Evolutionary conservation across 169 alveolate species (phyloP), one percentile per base, ranked within the genome.

Genomic region (Plasmodium yoelii): DNA sequence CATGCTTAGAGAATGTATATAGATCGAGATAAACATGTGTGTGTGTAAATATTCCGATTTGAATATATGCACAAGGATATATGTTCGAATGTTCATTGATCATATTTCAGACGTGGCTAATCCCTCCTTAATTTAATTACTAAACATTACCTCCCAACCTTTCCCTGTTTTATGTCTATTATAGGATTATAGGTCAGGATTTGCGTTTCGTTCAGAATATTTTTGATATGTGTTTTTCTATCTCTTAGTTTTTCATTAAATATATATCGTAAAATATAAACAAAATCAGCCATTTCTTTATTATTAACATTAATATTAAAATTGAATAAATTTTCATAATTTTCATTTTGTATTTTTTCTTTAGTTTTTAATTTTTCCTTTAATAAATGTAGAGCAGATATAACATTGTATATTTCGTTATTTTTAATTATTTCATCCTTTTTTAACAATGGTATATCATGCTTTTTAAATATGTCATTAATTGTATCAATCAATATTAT

Each of bases 321-420:
- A 51, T 56, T 51, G 26, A 80, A 80, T 51, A 80, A 53, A 47
- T 26, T 53, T 65, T 80, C 72, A 39, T 80, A 80, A 67, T 64
- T 34, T n/a, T 8, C 67, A 47, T 80, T 80, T 53, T 80, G 46
- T 7, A 57, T 80, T 80, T 80, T 80, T 64, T 53, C 34, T 64
- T 80, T 80, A 12, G 65, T 67, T 80, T 80, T 80, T 47, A 80
- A 80, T 67, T 80, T 80, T 67, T 80, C 90, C 34, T 80, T 80
- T 65, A 80, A 65, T 55, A 70, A 24, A 3, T 65, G 69, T 42
- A 80, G 49, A n/a, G 90, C 90, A 28, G 90, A 80, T 34, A 42
- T 56, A 24, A 80, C 28, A 46, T 65, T 22, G 46, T 5, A 53
- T 15, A 80, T 8, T 8, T 56, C 7, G 18, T 61, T 75, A 24